Evolutionary conservation across 2,329 filamentous ascomycete species (phyloP).

Genomic region (Graphilbum sp.): DNA sequence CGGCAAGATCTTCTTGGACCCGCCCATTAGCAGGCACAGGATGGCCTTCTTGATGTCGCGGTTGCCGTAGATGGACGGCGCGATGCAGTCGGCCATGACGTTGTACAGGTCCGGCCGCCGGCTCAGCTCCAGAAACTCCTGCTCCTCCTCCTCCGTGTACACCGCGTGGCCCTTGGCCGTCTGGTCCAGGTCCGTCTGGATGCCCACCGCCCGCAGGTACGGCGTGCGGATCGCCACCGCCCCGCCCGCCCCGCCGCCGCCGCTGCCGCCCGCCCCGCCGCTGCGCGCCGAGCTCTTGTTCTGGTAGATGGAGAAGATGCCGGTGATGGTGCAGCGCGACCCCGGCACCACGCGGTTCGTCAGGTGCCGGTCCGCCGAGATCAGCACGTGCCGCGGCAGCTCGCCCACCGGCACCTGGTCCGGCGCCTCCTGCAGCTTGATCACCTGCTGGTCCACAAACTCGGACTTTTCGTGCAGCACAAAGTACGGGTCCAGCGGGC

Average conservation of each 20-base stretch:
- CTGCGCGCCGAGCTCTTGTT: conserved; percentile 77
- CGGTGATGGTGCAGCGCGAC: conserved; percentile 86
- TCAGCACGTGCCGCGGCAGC: conserved; percentile 81
- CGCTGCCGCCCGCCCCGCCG: conserved; percentile 25
- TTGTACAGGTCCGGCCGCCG: conserved; percentile 84
- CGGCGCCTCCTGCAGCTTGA: conserved; percentile 94
- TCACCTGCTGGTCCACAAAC: conserved; percentile 95
- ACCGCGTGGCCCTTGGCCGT: conserved; percentile 69
- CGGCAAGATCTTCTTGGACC: conserved; percentile 92
- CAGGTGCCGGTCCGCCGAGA: conserved; percentile 90
- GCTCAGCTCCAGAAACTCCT: conserved; percentile 87
- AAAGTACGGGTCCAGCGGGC: conserved; percentile 88
- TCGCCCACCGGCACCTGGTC: conserved; percentile 97
- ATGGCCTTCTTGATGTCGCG: conserved; percentile 95
- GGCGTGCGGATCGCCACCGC: conserved; percentile 93
- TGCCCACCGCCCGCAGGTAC: conserved; percentile 82
- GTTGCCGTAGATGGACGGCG: conserved; percentile 95
- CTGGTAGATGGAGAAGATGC: conserved; percentile 96
- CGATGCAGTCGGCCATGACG: conserved; percentile 79
- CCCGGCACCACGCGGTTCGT: conserved; percentile 93
- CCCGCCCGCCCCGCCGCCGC: conserved; percentile 49
- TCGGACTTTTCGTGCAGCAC: conserved; percentile 85
- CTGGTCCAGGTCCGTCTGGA: conserved; percentile 79
- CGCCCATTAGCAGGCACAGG: conserved; percentile 79
- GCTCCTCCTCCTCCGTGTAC: conserved; percentile 91